Evolutionary conservation across 805 yeast genomes (phyloP), one percentile per base, ranked within the genome.

Genomic region (Limtongia smithiae): DNA sequence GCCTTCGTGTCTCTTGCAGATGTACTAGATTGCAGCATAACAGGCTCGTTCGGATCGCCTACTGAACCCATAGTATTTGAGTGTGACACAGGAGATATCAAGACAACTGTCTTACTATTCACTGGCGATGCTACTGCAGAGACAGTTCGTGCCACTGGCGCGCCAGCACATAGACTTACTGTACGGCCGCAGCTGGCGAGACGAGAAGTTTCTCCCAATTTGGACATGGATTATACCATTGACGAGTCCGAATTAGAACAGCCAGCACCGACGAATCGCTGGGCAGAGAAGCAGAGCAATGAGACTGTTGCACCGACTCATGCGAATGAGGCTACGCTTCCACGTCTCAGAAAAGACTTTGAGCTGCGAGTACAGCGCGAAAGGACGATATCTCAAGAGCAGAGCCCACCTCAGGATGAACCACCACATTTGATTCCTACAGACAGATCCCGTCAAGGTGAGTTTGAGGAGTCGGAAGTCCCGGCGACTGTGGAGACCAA

Each of bases 41-140:
- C 18, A n/a, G 58, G 48, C 3, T 46, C 58, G 14, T 51, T 54
- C 25, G 37, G 49, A 11, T 48, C 37, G 11, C 44, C 56, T 8
- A 31, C 49, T 14, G 24, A 30, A 27, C 57, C 57, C 8, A 53
- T 53, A 4, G 40, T 44, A 4, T 51, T 54, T 28, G 35, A 43
- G 41, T 46, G 51, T 32, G 40, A 37, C 11, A 30, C 40, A 12
- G 47, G 31, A 9, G 24, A 28, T 8, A 8, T 50, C 4, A 20
- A 27, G 21, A 34, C 36, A n/a, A n/a, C 15, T 7, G 51, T 51
- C 40, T 21, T 54, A 6, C 35, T 53, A 2, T 51, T 53, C 30
- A 53, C 57, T 3, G 52, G 54, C 11, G 47, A 38, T 12, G 32
- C 36, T 17, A 12, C 22, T 6, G 25, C 32, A 6, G 49, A 45